Evolutionary conservation across 2,329 filamentous ascomycete species (phyloP).

Genomic region (Phoma herbarum): DNA sequence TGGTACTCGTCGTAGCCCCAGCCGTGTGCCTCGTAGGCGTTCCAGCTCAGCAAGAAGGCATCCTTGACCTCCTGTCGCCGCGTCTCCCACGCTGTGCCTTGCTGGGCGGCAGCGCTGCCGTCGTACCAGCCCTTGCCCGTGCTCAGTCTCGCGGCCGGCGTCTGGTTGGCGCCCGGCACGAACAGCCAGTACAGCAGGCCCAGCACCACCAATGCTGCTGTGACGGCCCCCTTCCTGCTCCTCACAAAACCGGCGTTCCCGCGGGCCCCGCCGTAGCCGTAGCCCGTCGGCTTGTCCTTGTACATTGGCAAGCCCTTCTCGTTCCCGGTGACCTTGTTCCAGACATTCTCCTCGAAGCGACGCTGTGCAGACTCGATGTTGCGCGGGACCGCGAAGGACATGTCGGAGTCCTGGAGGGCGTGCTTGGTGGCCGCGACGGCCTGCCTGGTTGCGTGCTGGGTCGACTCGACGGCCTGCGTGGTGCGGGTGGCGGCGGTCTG

Average conservation of each 20-base stretch:
- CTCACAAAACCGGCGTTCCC: slow-evolving; percentile 62
- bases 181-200: slow-evolving; percentile 75
- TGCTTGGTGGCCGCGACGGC: slow-evolving; percentile 46
- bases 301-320: slow-evolving; percentile 85
- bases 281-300: slow-evolving; percentile 95
- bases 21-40: slow-evolving; percentile 88
- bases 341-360: slow-evolving; percentile 53
- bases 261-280: slow-evolving; percentile 63
- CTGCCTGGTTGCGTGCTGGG: slow-evolving; percentile 37
- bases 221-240: slow-evolving; percentile 68
- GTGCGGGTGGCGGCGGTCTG: slow-evolving; percentile 44
- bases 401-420: slow-evolving; percentile 47
- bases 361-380: slow-evolving; percentile 54
- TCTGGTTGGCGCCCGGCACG: slow-evolving; percentile 48
- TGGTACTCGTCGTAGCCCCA: slow-evolving; percentile 97
- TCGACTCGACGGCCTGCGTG: slow-evolving; percentile 27
- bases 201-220: slow-evolving; percentile 64
- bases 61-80: slow-evolving; percentile 84
- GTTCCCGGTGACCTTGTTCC: slow-evolving; percentile 65
- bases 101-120: slow-evolving; percentile 39
- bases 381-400: slow-evolving; percentile 55
- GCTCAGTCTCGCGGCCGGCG: slow-evolving; percentile 52
- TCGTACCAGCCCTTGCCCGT: slow-evolving; percentile 44
- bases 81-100: slow-evolving; percentile 69
- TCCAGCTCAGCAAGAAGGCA: slow-evolving; percentile 91